phyloP scores from a whole-genome alignment of 768 basidiomycete species.

The Termitomyces sp. region DNA sequence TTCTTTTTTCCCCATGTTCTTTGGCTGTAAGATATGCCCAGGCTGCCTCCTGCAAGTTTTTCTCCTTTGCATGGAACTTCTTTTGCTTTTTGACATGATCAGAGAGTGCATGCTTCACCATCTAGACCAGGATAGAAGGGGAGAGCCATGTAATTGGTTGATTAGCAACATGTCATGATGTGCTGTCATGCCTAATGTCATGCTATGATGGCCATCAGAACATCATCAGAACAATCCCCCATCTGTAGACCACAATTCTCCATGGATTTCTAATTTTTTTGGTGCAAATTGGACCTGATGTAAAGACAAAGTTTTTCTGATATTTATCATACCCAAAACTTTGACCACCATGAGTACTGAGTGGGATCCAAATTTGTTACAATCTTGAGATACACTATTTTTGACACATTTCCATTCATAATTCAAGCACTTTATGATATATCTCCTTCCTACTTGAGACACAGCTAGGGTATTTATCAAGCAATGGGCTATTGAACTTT shows the following conservation, averaged over 20 bases:
- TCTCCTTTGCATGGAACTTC: not conserved
- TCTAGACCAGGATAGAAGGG: not conserved
- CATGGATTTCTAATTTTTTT: not conserved
- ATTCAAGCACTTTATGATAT: not conserved
- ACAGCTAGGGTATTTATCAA: not conserved
- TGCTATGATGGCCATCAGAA: not conserved
- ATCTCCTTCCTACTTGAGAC: not conserved
- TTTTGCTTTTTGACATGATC: constrained; percentile 7
- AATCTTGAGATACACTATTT: not conserved
- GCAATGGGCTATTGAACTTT: not conserved
- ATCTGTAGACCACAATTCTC: not conserved
- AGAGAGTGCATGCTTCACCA: constrained; percentile 1
- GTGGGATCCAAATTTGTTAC: not conserved
- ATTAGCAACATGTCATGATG: not conserved
- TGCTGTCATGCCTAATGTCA: not conserved
- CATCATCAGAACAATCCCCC: not conserved
- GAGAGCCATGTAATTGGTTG: not conserved
- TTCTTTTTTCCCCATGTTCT: constrained; percentile 12
- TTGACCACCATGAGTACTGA: not conserved
- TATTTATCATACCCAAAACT: not conserved
- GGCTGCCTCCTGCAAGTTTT: constrained; percentile 1
- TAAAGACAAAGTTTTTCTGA: not conserved
- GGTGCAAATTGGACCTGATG: not conserved
- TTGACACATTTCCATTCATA: not conserved
- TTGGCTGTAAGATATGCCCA: not conserved